A percentile compares a stretch with the other conserved stretches of the same genome.
These are phyloP conservation scores for Tricharina praecox DNA, from an alignment of 495 filamentous ascomycete species.

Conservation along the genomic window DNA sequence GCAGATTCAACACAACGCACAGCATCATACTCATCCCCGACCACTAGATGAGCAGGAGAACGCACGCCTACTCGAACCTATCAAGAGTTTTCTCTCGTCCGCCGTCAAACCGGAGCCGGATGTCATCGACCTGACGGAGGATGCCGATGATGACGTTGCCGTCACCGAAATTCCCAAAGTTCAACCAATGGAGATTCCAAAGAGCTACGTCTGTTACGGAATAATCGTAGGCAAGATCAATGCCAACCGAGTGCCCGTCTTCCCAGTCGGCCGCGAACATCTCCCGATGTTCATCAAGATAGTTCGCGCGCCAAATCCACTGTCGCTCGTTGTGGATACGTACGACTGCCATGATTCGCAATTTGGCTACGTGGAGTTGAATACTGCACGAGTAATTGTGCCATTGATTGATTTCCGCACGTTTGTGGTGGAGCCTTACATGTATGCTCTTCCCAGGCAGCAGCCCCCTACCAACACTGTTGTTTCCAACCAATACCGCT, in stretches of 20 bases:
- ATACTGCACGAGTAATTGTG: constrained; percentile 48
- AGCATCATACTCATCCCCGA: too few relatives aligned
- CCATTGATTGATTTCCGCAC: constrained; percentile 49
- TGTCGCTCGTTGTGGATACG: neutral
- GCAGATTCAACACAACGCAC: too few relatives aligned
- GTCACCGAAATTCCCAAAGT: constrained; percentile 26
- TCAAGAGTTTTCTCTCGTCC: too few relatives aligned
- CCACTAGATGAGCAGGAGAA: too few relatives aligned
- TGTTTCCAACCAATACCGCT: constrained; percentile 35
- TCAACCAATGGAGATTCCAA: too few relatives aligned
- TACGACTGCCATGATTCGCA: constrained; percentile 46
- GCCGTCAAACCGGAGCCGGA: too few relatives aligned
- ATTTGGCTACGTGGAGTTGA: constrained; percentile 59
- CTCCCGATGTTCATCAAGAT: neutral
- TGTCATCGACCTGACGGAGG: constrained; percentile 30
- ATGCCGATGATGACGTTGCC: constrained; percentile 41
- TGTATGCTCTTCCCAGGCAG: constrained; percentile 42
- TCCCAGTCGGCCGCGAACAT: neutral
- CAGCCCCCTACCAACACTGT: constrained; percentile 41
- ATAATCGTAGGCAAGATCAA: constrained; percentile 52
- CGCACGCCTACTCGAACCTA: too few relatives aligned
- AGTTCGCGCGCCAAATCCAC: neutral
- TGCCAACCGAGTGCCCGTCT: constrained; percentile 42
- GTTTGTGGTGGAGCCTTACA: constrained; percentile 48
- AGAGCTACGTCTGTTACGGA: constrained; percentile 87